Evolutionary conservation across 345 rosid species (phyloP).

Genomic region (Clarkia xantiana): DNA sequence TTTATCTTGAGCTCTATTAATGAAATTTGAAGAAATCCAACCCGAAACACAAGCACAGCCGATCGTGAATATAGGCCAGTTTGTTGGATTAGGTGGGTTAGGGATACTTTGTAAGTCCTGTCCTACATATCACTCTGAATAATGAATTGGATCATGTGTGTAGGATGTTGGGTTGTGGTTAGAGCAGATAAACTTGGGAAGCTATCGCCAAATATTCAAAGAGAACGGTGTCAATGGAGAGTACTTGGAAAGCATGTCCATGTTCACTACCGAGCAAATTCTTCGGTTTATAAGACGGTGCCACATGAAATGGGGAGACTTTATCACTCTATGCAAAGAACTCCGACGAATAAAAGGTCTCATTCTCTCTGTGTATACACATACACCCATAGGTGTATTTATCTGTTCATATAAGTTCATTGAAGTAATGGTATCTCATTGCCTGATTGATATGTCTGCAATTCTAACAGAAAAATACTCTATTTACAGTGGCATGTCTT

Average conservation of each 20-base stretch:
- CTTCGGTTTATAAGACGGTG: conserved; percentile 93
- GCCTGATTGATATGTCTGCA: neutral
- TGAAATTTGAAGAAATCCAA: too few relatives aligned
- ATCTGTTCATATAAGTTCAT: too few relatives aligned
- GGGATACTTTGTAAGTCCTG: too few relatives aligned
- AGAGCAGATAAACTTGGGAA: conserved; percentile 80
- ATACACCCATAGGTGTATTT: too few relatives aligned
- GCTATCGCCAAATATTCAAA: conserved; percentile 81
- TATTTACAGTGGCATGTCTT: conserved; percentile 73
- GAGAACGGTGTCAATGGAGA: conserved; percentile 92
- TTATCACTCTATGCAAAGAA: conserved; percentile 93
- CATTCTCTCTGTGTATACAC: neutral
- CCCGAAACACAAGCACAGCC: too few relatives aligned
- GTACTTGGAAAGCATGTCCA: conserved; percentile 92
- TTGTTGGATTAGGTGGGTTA: neutral
- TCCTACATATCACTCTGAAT: neutral
- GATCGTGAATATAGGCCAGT: too few relatives aligned
- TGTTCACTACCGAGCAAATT: conserved; percentile 95
- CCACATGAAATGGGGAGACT: conserved; percentile 99
- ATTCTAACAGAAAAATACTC: neutral
- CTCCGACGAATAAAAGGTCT: conserved; percentile 91
- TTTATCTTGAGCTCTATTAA: too few relatives aligned
- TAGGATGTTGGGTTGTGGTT: conserved; percentile 98
- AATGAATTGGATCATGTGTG: neutral
- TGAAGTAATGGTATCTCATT: too few relatives aligned